Base-by-base conservation (phyloP, 805 yeast species). In the Sungouiella blattae region DNA sequence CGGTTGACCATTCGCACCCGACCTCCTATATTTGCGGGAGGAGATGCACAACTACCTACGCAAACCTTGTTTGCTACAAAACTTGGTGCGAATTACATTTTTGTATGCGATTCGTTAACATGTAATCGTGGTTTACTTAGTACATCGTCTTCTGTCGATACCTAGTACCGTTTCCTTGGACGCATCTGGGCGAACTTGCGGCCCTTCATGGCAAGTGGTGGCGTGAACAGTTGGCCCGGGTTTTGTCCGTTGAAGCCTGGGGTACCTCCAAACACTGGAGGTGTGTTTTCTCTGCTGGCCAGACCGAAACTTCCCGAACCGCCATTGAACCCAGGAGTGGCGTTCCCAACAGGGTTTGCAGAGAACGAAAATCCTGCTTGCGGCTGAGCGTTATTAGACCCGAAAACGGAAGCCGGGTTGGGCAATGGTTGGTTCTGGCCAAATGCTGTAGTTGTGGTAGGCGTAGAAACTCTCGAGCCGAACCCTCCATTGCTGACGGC, bases 111-210 rank as follows among this genome's bases (percentile, higher is more conserved):
- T n/a, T n/a, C n/a, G n/a, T n/a, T n/a, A n/a, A n/a, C n/a, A n/a
- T n/a, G n/a, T n/a, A n/a, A n/a, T n/a, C n/a, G n/a, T n/a, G n/a
- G n/a, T n/a, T n/a, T n/a, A n/a, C n/a, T n/a, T n/a, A n/a, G n/a
- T n/a, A n/a, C n/a, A n/a, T n/a, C n/a, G n/a, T n/a, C n/a, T n/a
- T n/a, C n/a, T n/a, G n/a, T n/a, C n/a, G n/a, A n/a, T 26, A 11
- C 15, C 34, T 30, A 36, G 30, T 40, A 52, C 18, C 58, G 41
- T 41, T 60, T 50, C 44, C 67, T 53, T 37, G 44, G 56, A 30
- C 67, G 51, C 63, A 61, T 60, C 30, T 52, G 62, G 12, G 67
- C 67, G 25, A 60, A 52, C 35, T 48, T 58, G 9, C 67, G 46
- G 28, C 48, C 46, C 28, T 43, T 33, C 26, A 46, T 41, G 12